A percentile compares a stretch with the other conserved stretches of the same genome.
phyloP scores from a whole-genome alignment of 73 alveolate genomes.

The Urostyla sp. region DNA sequence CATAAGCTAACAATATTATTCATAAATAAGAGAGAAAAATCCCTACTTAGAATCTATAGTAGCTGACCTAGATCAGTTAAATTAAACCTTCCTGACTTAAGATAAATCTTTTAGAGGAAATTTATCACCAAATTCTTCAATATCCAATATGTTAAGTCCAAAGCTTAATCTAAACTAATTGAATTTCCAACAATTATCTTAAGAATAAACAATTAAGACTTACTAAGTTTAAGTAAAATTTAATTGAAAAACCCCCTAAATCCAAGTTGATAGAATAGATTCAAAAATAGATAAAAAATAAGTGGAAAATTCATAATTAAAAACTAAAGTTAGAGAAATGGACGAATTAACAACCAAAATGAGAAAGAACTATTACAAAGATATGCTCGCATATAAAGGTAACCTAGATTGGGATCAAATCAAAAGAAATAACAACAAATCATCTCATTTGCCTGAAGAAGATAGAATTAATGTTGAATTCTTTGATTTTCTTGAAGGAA shows the following conservation, averaged over 20 bases:
- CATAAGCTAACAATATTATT: background rate
- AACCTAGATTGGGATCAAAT: background rate
- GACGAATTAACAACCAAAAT: conserved; percentile 25
- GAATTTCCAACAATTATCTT: background rate
- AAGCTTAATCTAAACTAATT: background rate
- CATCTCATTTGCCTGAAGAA: background rate
- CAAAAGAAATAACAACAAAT: background rate
- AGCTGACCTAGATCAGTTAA: conserved; percentile 11
- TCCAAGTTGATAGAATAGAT: background rate
- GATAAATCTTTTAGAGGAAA: background rate
- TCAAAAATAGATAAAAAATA: conserved; percentile 22
- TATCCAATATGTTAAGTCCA: background rate
- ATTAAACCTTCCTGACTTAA: background rate
- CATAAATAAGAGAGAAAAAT: background rate
- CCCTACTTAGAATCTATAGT: conserved; percentile 34
- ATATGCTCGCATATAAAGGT: conserved; percentile 25
- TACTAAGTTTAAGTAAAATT: background rate
- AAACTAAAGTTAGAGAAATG: conserved; percentile 23
- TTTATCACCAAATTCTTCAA: background rate
- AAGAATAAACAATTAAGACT: background rate
- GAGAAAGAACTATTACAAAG: conserved; percentile 55
- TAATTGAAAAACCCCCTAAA: background rate
- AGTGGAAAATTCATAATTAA: conserved; percentile 20
- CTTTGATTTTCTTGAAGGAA: background rate
- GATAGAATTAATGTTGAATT: background rate